Evolutionary conservation across 2,329 filamentous ascomycete genomes (phyloP).

Genomic region (Colletotrichum aenigma): DNA sequence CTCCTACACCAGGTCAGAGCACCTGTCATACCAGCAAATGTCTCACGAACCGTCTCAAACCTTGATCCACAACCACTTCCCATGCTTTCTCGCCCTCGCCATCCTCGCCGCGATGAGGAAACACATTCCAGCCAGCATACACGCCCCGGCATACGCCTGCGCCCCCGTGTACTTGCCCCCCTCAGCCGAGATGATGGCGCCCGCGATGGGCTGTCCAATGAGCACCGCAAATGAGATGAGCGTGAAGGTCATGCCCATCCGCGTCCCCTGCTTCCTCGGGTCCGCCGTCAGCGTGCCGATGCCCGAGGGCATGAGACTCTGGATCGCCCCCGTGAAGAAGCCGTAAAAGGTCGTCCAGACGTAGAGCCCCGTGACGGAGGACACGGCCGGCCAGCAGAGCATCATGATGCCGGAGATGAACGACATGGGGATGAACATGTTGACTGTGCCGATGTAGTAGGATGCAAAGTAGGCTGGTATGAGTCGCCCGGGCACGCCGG

Average conservation of each 20-base stretch:
- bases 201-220: slow-evolving; percentile 56
- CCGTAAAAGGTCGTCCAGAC: slow-evolving; percentile 69
- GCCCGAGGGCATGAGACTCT: slow-evolving; percentile 69
- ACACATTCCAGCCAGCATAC: slow-evolving; percentile 43
- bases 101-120: slow-evolving; percentile 43
- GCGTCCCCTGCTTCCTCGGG: slow-evolving; percentile 53
- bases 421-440: slow-evolving; percentile 58
- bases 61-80: slow-evolving; percentile 42
- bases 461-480: slow-evolving; percentile 64
- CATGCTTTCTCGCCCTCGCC: slow-evolving; percentile 40
- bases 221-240: slow-evolving; percentile 59
- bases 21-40: not conserved
- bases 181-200: slow-evolving; percentile 48
- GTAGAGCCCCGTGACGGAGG: slow-evolving; percentile 55
- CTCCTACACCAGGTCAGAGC: not conserved
- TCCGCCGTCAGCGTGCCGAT: slow-evolving; percentile 60
- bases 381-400: slow-evolving; percentile 65
- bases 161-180: slow-evolving; percentile 50
- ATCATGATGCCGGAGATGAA: slow-evolving; percentile 45
- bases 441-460: slow-evolving; percentile 63
- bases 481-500: slow-evolving; percentile 62
- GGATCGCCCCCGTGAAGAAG: slow-evolving; percentile 65
- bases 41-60: slow-evolving; percentile 28
- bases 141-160: slow-evolving; percentile 51
- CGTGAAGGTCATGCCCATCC: slow-evolving; percentile 64